Evolutionary conservation across 78 protist genomes (phyloP), one percentile per base, ranked within the genome.

Genomic region (Emiliania huxleyi): DNA sequence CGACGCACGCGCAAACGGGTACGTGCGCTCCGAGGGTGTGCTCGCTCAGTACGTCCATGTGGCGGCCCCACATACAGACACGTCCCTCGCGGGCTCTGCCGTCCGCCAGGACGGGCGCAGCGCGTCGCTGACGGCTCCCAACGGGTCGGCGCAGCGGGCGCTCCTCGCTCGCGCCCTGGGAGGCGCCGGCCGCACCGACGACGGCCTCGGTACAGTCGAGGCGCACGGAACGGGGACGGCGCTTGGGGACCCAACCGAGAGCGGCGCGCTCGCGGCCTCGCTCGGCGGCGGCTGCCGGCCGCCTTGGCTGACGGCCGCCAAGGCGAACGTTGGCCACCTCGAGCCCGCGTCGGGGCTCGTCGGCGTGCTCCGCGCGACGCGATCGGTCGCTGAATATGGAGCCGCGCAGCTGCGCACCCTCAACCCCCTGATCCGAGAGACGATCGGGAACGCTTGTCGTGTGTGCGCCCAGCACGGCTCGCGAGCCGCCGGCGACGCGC

Each of bases 191-290:
- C 40, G 90, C 3, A 2, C 52, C 12, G 89, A 93, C 62, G 26
- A 8, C 0, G 94, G 84, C 52, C 87, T 95, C 96, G 98, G 19
- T 0, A 1, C 0, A 1, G n/a, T 42, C 49, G 87, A 79, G 48
- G 45, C 49, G 49, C 87, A 79, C 49, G 87, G 87, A 29, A 42
- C 87, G 35, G 87, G 49, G 21, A 97, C 97, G 5, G 52, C 29
- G 38, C 85, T 94, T 6, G 98, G 98, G 48, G 96, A 96, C 71
- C 92, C 94, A 8, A 71, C 94, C n/a, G 93, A 93, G 83, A 0
- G 44, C 18, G 75, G 49, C 8, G 93, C 96, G 29, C 90, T 97
- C 19, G 42, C 55, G 35, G 91, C 0, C 18, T 93, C 92, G 33
- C 88, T 96, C 15, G 79, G 95, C 55, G 83, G 12, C 3, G 43